Base-by-base conservation (phyloP, 495 filamentous ascomycete species). In the Penicillium nucicola region DNA sequence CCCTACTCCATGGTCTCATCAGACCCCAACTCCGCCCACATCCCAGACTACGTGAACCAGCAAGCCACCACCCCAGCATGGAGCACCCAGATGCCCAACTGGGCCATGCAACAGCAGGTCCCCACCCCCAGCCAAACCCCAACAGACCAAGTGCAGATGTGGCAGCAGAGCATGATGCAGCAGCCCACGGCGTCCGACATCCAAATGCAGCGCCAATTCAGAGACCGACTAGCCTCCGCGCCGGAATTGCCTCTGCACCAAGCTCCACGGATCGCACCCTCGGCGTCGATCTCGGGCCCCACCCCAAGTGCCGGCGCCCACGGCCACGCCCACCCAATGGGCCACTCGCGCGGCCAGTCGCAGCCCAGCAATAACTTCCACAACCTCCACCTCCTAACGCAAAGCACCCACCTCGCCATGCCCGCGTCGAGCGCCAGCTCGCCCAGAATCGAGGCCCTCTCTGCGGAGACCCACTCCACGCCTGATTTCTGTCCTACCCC, bases 171-270 rank as follows among this genome's bases (percentile, higher is more conserved):
- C 39, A 64, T 66, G 56, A 58, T 64, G 55, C 65, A 63, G 34
- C 64, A 67, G 22, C 48, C 58, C 5, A 53, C 57, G 17, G 55
- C 58, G 31, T 56, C 56, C 1, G 57, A 63, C 13, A 57, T 59
- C 44, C 64, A 62, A 25, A 62, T 63, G 39, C 25, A 28, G 25
- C 65, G 61, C 15, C 71, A 68, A 22, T 75, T 70, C 60, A 52
- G 71, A 45, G 66, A 75, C 22, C 69, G 71, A 7, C 46, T 75
- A 30, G 66, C 61, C 7, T 73, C 71, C 13, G 71, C 71, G 1
- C 71, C 71, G 0, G 67, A 71, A 22, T 50, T 72, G 13, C 64
- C 69, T 10, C 38, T 71, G 15, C 64, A 63, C 19, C 9, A 35
- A 4, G 42, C 45, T 12, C 50, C 48, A 17, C 51, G 42, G 10